These are phyloP conservation scores for Groenewaldozyma salmanticensis DNA, from an alignment of 805 yeast genomes.

Conservation along the genomic window DNA sequence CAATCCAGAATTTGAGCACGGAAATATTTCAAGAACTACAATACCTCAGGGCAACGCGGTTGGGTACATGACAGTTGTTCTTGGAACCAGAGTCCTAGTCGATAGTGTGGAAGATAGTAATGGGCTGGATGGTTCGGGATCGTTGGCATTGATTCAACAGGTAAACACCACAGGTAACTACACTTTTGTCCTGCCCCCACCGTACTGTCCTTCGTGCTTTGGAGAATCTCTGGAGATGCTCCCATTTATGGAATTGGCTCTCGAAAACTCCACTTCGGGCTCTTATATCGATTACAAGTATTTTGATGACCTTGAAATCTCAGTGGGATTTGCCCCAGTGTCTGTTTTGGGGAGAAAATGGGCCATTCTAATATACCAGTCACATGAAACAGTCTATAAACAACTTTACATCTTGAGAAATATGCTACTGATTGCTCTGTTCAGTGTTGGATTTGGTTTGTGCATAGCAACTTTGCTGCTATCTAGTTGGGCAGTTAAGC, in stretches of 20 bases:
- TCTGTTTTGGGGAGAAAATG: constrained; percentile 40
- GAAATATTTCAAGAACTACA: constrained; percentile 5
- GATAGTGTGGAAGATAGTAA: constrained; percentile 31
- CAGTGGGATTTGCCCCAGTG: constrained; percentile 49
- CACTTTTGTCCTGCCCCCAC: constrained; percentile 14
- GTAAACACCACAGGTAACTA: not conserved
- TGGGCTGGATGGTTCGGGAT: constrained; percentile 5
- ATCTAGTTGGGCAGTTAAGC: constrained; percentile 74
- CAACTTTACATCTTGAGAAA: constrained; percentile 56
- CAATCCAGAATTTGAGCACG: constrained; percentile 12
- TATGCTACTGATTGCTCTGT: constrained; percentile 66
- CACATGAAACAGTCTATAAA: constrained; percentile 43
- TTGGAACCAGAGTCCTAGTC: constrained; percentile 37
- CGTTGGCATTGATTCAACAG: not conserved
- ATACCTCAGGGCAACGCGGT: constrained; percentile 9
- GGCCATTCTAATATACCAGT: constrained; percentile 65
- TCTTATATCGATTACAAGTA: constrained; percentile 28
- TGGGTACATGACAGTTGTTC: constrained; percentile 59
- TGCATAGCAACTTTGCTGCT: constrained; percentile 64
- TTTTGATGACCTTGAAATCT: constrained; percentile 25
- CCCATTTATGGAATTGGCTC: constrained; percentile 3
- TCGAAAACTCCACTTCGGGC: constrained; percentile 30
- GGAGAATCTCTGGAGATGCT: constrained; percentile 11
- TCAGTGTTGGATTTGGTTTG: constrained; percentile 54
- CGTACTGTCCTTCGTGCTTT: constrained; percentile 13